These are phyloP conservation scores for Microcyclospora tardicrescens DNA, from an alignment of 2,329 filamentous ascomycete species.

Conservation along the genomic window DNA sequence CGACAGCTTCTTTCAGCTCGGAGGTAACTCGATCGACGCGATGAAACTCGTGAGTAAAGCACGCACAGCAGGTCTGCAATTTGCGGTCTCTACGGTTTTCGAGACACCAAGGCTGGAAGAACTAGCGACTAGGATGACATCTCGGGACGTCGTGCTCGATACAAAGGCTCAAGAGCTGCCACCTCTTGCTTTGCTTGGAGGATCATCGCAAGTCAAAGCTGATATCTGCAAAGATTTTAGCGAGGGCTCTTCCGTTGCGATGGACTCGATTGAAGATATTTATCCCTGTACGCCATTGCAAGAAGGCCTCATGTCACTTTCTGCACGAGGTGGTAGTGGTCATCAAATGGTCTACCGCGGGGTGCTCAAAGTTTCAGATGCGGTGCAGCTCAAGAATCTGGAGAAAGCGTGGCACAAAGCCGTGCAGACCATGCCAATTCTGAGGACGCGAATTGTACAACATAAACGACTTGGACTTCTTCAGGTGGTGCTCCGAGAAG, in stretches of 20 bases:
- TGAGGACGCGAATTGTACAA: neutral
- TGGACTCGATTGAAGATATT: slow-evolving; percentile 32
- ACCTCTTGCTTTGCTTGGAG: neutral
- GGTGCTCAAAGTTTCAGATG: neutral
- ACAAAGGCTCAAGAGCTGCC: neutral
- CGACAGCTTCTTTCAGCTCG: neutral
- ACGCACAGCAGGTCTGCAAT: neutral
- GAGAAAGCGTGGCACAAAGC: neutral
- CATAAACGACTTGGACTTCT: slow-evolving; percentile 3
- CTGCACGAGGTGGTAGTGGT: too few relatives aligned
- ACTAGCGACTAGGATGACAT: neutral
- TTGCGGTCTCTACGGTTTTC: neutral
- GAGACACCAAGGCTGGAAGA: neutral
- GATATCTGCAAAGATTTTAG: neutral
- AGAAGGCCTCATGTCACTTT: neutral
- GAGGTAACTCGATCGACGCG: neutral
- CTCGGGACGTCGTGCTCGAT: neutral
- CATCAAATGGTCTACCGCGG: neutral
- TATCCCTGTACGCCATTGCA: slow-evolving; percentile 62
- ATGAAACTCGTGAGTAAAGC: neutral
- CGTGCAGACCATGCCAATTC: neutral
- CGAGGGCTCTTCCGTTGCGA: neutral
- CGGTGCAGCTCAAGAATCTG: neutral
- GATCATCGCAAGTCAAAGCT: neutral
- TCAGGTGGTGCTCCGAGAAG: slow-evolving; percentile 17